Conservation (phyloP, 352 stramenopile species). For the Saprolegnia diclina region DNA sequence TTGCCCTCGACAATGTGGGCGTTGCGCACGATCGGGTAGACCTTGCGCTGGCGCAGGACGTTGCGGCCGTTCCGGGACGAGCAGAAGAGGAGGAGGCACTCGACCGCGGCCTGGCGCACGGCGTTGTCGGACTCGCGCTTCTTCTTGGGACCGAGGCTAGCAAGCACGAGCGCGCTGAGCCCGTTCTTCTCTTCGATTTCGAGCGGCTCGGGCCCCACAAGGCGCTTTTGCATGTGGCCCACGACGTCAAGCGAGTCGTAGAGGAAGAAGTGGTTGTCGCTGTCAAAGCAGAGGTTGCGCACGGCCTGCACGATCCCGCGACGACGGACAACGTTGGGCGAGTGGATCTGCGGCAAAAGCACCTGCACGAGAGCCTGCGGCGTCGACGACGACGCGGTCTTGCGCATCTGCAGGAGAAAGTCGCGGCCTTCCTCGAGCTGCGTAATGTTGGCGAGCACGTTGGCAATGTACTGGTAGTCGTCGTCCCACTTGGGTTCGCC, state of each 20-base stretch:
- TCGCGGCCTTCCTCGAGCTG: conserved; percentile 70
- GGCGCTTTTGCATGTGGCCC: conserved; percentile 67
- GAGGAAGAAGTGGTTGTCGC: conserved; percentile 83
- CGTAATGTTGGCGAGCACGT: conserved; percentile 80
- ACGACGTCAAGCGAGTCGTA: conserved; percentile 81
- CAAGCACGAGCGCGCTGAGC: conserved; percentile 71
- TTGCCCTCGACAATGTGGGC: conserved; percentile 73
- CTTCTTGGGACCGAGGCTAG: conserved; percentile 65
- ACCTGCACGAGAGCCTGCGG: conserved; percentile 45
- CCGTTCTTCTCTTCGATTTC: conserved; percentile 74
- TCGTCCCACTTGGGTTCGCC: conserved; percentile 83
- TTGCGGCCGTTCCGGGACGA: conserved; percentile 75
- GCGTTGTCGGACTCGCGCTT: conserved; percentile 70
- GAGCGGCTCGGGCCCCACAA: conserved; percentile 66
- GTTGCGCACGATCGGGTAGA: conserved; percentile 80
- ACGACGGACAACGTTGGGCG: conserved; percentile 73
- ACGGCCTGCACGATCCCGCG: conserved; percentile 58
- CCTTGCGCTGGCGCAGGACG: conserved; percentile 75
- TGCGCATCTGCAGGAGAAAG: conserved; percentile 69
- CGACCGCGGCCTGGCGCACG: conserved; percentile 64
- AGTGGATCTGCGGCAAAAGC: conserved; percentile 71
- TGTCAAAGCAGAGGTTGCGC: conserved; percentile 85
- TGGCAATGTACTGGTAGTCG: conserved; percentile 83
- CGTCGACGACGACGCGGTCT: not conserved
- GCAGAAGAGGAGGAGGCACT: conserved; percentile 69